Evolutionary conservation across 2,329 filamentous ascomycete genomes (phyloP).

Genomic region (Fusarium begoniae): DNA sequence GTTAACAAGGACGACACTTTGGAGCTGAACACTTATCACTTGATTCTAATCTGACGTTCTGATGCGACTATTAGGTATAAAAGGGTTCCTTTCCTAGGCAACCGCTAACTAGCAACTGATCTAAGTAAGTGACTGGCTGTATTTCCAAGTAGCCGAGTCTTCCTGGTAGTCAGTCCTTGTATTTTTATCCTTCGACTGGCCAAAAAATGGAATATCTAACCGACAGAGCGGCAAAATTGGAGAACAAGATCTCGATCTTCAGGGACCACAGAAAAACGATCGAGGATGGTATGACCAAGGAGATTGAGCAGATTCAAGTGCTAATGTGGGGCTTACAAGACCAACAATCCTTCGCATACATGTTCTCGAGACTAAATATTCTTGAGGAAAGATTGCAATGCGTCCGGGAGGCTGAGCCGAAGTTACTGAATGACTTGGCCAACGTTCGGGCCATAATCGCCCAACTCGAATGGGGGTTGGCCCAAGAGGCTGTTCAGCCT

Average conservation of each 20-base stretch:
- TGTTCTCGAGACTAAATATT: neutral
- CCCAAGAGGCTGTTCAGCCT: too few species aligned
- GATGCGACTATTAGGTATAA: neutral
- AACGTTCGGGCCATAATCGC: neutral
- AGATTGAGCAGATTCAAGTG: neutral
- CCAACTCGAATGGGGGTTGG: neutral
- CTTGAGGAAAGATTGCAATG: neutral
- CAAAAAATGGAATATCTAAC: neutral
- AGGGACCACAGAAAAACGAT: neutral
- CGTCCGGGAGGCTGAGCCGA: neutral
- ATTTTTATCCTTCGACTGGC: neutral
- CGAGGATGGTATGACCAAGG: neutral
- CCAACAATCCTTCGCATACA: neutral
- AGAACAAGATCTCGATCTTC: neutral
- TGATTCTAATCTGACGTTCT: too few species aligned
- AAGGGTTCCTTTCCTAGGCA: rapidly evolving
- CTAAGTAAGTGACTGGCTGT: neutral
- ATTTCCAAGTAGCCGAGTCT: neutral
- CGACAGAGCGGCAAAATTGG: neutral
- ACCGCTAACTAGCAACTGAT: rapidly evolving
- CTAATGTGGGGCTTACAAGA: neutral
- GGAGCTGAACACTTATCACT: neutral
- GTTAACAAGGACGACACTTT: rapidly evolving
- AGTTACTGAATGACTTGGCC: neutral
- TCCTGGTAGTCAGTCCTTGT: neutral